Conservation (phyloP, 2,329 filamentous ascomycete species). For the Aspergillus cejpii region DNA sequence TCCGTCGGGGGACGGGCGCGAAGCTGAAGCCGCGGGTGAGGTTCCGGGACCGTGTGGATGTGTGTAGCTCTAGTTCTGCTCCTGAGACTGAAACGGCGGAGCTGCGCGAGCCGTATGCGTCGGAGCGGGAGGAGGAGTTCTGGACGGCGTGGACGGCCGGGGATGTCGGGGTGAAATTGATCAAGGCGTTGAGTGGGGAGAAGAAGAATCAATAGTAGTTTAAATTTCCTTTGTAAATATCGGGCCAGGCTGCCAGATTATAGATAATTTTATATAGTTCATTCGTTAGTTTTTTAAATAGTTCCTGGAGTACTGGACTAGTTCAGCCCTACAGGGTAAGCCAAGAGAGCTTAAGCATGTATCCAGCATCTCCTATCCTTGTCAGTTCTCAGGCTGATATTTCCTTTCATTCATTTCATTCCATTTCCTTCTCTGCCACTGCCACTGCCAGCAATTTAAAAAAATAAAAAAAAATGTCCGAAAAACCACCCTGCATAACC, state of each 20-base stretch:
- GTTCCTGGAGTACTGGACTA: too few species aligned
- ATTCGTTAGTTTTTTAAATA: too few species aligned
- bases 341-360: slow-evolving; percentile 13
- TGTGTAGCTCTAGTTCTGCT: slow-evolving; percentile 23
- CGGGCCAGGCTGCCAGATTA: slow-evolving; percentile 8
- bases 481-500: too few species aligned
- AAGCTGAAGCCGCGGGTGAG: slow-evolving; percentile 23
- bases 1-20: slow-evolving; percentile 5
- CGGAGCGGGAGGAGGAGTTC: slow-evolving; percentile 45
- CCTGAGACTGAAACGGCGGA: slow-evolving; percentile 24
- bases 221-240: slow-evolving; percentile 8
- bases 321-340: slow-evolving; percentile 23
- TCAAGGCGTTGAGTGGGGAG: slow-evolving; percentile 40
- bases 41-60: slow-evolving; percentile 31
- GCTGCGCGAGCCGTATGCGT: slow-evolving; percentile 22
- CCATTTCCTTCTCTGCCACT: too few species aligned
- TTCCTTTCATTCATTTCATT: too few species aligned
- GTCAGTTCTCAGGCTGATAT: too few species aligned
- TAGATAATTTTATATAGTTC: too few species aligned
- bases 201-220: slow-evolving; percentile 9
- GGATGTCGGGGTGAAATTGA: slow-evolving; percentile 46
- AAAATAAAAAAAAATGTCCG: too few species aligned
- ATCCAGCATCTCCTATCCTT: too few species aligned
- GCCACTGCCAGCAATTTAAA: too few species aligned
- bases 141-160: slow-evolving; percentile 49